A percentile compares a stretch with the other conserved stretches of the same genome.
Conservation (phyloP, 2,329 filamentous ascomycete genomes). For the Penicillium sp. region DNA sequence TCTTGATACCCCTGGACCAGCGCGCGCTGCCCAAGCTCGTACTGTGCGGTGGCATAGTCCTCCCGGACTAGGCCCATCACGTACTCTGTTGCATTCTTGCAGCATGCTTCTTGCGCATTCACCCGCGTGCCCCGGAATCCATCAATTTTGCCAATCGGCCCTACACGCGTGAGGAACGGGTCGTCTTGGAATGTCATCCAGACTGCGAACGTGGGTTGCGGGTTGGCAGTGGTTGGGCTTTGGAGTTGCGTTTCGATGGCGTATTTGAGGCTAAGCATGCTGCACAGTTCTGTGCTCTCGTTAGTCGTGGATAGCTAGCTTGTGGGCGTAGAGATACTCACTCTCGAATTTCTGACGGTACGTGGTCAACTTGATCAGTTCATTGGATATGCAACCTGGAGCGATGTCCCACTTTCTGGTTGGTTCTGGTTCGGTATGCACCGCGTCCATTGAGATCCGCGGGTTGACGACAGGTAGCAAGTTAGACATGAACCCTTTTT, state of each 20-base stretch:
- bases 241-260: neutral
- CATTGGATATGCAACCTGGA: constrained; percentile 14
- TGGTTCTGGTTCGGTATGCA: constrained; percentile 3
- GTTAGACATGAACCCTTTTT: constrained; percentile 15
- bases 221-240: neutral
- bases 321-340: constrained; percentile 11
- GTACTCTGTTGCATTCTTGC: constrained; percentile 24
- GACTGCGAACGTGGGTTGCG: neutral
- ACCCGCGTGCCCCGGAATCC: constrained; percentile 9
- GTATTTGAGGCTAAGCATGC: constrained; percentile 19
- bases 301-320: neutral
- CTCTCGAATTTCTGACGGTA: constrained; percentile 19
- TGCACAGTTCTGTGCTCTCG: constrained; percentile 19
- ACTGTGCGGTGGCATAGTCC: constrained; percentile 19
- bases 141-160: constrained; percentile 22
- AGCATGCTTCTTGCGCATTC: constrained; percentile 21
- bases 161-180: constrained; percentile 26
- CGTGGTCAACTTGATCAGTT: constrained; percentile 11
- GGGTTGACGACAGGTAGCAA: constrained; percentile 19
- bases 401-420: constrained; percentile 19
- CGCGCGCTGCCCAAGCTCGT: constrained; percentile 7
- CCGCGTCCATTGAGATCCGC: constrained; percentile 16
- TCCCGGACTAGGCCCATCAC: constrained; percentile 27
- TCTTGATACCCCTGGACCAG: constrained; percentile 3
- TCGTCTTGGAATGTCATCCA: constrained; percentile 23